Conservation (phyloP, 2,329 filamentous ascomycete species). For the Dactylellina sp. region DNA sequence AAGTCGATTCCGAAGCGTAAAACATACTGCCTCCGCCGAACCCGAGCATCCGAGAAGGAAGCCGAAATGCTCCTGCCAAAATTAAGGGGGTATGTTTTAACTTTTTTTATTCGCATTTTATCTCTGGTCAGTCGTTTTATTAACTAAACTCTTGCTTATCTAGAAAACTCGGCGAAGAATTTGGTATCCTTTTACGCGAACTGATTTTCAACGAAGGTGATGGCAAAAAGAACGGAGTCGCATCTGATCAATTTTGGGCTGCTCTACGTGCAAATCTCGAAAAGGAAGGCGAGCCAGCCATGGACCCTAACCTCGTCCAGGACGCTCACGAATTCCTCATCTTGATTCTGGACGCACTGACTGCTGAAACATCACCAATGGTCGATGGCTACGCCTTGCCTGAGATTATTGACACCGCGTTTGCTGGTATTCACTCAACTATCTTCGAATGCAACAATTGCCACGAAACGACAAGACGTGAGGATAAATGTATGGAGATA, state of each 20-base stretch:
- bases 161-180: constrained; percentile 53
- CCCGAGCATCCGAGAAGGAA: constrained; percentile 40
- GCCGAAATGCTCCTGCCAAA: constrained; percentile 40
- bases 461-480: constrained; percentile 30
- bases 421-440: constrained; percentile 40
- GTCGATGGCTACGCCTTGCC: constrained; percentile 39
- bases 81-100: constrained; percentile 40
- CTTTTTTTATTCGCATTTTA: neutral
- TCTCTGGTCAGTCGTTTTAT: neutral
- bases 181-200: constrained; percentile 41
- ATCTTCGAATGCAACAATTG: constrained; percentile 51
- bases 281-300: constrained; percentile 25
- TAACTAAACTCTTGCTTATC: neutral
- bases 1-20: constrained; percentile 42
- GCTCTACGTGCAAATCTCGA: constrained; percentile 48
- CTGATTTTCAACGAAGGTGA: constrained; percentile 36
- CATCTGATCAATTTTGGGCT: constrained; percentile 47
- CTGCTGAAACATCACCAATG: constrained; percentile 20
- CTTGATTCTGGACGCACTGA: constrained; percentile 32
- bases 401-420: constrained; percentile 40
- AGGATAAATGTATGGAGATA: constrained; percentile 53
- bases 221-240: constrained; percentile 37
- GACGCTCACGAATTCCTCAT: constrained; percentile 53
- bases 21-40: constrained; percentile 37
- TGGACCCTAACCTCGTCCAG: constrained; percentile 51